Percentiles rank a stretch among this genome's conserved stretches.
Evolutionary conservation across 2,329 filamentous ascomycete species (phyloP).

Genomic region (Pseudocercospora vitis): DNA sequence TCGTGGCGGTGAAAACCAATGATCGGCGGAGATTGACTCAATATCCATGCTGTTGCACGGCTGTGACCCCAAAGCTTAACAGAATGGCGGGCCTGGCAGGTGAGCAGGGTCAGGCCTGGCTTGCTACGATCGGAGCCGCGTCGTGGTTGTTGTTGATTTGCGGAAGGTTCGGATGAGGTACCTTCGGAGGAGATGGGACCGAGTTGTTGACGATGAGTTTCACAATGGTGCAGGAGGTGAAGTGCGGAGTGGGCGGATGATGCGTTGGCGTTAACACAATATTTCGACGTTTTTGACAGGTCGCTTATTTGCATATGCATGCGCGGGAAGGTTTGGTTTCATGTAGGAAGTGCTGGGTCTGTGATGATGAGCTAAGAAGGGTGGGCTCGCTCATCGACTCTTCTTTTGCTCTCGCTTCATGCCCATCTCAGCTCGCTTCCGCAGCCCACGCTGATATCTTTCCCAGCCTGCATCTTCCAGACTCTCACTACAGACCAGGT

Average conservation of each 20-base stretch:
- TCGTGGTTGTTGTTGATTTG: background rate
- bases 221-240: background rate
- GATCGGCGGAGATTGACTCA: constrained; percentile 5
- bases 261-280: background rate
- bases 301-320: too few species aligned
- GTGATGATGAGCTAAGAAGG: too few species aligned
- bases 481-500: constrained; percentile 85
- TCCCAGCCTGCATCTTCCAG: constrained; percentile 90
- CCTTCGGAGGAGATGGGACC: background rate
- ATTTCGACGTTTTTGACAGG: too few species aligned
- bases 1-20: constrained; percentile 1
- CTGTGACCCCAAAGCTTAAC: background rate
- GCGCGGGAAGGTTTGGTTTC: too few species aligned
- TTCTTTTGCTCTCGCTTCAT: constrained; percentile 18
- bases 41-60: background rate
- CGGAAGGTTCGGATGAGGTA: background rate
- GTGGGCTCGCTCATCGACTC: constrained; percentile 15
- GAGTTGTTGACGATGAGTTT: too few species aligned
- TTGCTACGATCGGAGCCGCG: too few species aligned
- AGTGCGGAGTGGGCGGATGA: background rate
- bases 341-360: too few species aligned
- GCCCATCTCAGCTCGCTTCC: constrained; percentile 30
- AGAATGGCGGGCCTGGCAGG: too few species aligned
- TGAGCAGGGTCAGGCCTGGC: too few species aligned
- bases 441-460: constrained; percentile 69